phyloP scores from a whole-genome alignment of 306 rosid species.

The Fagus crenata region DNA sequence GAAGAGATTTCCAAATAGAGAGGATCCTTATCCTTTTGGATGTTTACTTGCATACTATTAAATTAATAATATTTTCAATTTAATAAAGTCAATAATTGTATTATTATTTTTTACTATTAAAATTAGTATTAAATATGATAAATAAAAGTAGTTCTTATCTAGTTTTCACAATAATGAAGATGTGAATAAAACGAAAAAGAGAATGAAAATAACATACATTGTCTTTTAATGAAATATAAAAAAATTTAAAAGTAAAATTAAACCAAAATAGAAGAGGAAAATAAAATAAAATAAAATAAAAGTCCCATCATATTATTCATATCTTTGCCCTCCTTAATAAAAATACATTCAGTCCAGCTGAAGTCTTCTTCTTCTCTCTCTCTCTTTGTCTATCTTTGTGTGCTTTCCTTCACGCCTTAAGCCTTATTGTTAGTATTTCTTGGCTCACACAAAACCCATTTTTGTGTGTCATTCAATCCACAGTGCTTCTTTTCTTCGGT shows the following conservation, averaged over 20 bases:
- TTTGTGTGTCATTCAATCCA: constrained; percentile 31
- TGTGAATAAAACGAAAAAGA: too few relatives aligned
- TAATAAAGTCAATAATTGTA: too few relatives aligned
- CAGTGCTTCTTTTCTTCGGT: constrained; percentile 21
- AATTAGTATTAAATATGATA: too few relatives aligned
- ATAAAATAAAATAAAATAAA: not conserved
- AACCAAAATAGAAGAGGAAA: not conserved
- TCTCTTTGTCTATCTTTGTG: not conserved
- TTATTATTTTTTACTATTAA: too few relatives aligned
- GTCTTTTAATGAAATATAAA: not conserved
- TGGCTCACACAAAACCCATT: constrained; percentile 39
- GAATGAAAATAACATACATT: too few relatives aligned
- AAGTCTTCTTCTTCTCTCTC: constrained; percentile 17
- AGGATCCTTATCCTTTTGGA: too few relatives aligned
- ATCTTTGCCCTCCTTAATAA: constrained; percentile 22
- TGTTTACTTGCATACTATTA: too few relatives aligned
- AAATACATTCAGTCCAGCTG: constrained; percentile 17
- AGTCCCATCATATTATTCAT: not conserved
- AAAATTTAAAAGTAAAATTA: not conserved
- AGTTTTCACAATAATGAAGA: too few relatives aligned
- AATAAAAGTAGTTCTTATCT: too few relatives aligned
- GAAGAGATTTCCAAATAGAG: too few relatives aligned
- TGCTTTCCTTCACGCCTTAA: constrained; percentile 37
- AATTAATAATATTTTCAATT: too few relatives aligned
- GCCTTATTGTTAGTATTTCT: constrained; percentile 30